Percentiles rank a stretch among this genome's conserved stretches.
Conservation (phyloP, 192 early-diverging fungal species). For the Dispira parvispora region DNA sequence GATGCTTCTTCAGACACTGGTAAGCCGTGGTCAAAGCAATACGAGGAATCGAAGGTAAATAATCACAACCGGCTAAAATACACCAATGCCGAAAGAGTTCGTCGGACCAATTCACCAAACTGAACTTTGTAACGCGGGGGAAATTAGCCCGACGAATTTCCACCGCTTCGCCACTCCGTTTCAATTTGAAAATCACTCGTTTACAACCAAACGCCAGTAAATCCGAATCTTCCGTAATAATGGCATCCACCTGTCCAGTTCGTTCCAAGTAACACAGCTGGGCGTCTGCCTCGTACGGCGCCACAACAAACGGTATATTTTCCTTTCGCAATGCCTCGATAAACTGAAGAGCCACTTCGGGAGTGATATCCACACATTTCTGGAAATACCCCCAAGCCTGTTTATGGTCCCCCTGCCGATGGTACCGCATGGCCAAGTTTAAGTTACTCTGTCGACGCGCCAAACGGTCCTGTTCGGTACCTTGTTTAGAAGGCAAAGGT, state of each 20-base stretch:
- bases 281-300: constrained; percentile 96
- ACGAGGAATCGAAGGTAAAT: constrained; percentile 63
- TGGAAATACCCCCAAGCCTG: constrained; percentile 61
- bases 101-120: constrained; percentile 37
- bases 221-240: constrained; percentile 94
- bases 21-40: constrained; percentile 62
- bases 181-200: constrained; percentile 70
- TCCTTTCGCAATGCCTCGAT: constrained; percentile 45
- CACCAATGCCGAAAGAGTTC: constrained; percentile 70
- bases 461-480: constrained; percentile 50
- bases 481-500: constrained; percentile 60
- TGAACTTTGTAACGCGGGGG: constrained; percentile 23
- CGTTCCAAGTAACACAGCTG: constrained; percentile 75
- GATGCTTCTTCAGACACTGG: constrained; percentile 28
- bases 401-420: constrained; percentile 32
- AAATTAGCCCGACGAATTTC: constrained; percentile 45
- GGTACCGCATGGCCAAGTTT: constrained; percentile 34
- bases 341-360: constrained; percentile 58
- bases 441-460: constrained; percentile 33
- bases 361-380: constrained; percentile 64
- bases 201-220: constrained; percentile 81
- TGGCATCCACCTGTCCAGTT: constrained; percentile 45
- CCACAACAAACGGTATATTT: constrained; percentile 63
- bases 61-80: constrained; percentile 98
- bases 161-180: constrained; percentile 45